Conservation (phyloP, 2,329 filamentous ascomycete genomes). For the Fusarium hainanense region DNA sequence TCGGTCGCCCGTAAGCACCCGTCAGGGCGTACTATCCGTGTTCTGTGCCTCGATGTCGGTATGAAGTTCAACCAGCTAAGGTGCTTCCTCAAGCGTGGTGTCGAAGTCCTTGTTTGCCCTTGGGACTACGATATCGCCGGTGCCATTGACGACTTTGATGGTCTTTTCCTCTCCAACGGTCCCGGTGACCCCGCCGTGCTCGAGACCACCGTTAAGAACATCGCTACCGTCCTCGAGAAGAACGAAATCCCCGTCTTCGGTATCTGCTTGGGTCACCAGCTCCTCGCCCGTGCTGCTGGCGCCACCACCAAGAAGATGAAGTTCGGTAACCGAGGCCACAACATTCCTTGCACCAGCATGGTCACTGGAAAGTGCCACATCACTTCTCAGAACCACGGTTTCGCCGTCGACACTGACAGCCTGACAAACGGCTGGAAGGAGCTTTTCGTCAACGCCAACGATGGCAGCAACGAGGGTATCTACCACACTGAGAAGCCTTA, state of each 20-base stretch:
- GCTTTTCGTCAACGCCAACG: slow-evolving; percentile 97
- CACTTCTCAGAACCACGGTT: slow-evolving; percentile 98
- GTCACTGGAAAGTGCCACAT: slow-evolving; percentile 98
- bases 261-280: slow-evolving; percentile 95
- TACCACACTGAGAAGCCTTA: slow-evolving; percentile 86
- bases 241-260: slow-evolving; percentile 90
- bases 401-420: slow-evolving; percentile 84
- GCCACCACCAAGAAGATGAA: slow-evolving; percentile 95
- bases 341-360: slow-evolving; percentile 97
- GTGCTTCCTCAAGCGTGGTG: slow-evolving; percentile 88
- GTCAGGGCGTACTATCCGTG: slow-evolving; percentile 85
- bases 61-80: slow-evolving; percentile 98
- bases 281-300: slow-evolving; percentile 88
- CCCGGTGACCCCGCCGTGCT: slow-evolving; percentile 94
- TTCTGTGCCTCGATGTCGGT: slow-evolving; percentile 95
- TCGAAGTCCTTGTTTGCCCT: slow-evolving; percentile 93
- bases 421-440: slow-evolving; percentile 87
- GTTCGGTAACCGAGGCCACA: slow-evolving; percentile 98
- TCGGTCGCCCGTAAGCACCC: slow-evolving; percentile 83
- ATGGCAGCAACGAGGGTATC: slow-evolving; percentile 98
- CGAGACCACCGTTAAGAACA: slow-evolving; percentile 81
- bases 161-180: slow-evolving; percentile 97
- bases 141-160: slow-evolving; percentile 87
- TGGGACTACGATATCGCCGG: slow-evolving; percentile 95
- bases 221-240: slow-evolving; percentile 79